Conservation (phyloP, 2,329 filamentous ascomycete genomes). For the Aspergillus sojae region DNA sequence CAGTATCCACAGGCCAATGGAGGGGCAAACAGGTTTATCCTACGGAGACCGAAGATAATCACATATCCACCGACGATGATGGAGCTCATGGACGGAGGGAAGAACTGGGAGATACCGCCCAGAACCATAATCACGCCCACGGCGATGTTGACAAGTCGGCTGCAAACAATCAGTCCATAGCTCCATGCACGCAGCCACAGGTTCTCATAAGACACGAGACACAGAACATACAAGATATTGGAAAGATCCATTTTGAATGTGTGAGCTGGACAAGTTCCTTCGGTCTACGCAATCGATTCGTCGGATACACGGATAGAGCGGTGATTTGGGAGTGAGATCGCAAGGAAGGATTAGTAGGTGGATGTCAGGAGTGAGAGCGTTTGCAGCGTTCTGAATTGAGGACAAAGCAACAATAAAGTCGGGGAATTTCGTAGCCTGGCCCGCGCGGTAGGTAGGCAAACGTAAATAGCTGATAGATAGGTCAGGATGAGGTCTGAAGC, state of each 20-base stretch:
- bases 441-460: not conserved
- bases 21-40: constrained; percentile 32
- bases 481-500: constrained; percentile 2
- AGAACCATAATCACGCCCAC: constrained; percentile 85
- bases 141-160: constrained; percentile 91
- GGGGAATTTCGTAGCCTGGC: constrained; percentile 15
- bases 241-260: constrained; percentile 79
- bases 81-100: constrained; percentile 53
- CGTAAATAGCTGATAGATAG: constrained; percentile 2
- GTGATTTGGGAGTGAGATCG: not conserved
- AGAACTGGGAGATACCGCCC: constrained; percentile 65
- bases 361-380: not conserved
- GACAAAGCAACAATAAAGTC: not conserved
- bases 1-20: constrained; percentile 19
- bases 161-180: constrained; percentile 44
- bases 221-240: constrained; percentile 76
- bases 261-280: not conserved
- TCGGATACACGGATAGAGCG: constrained; percentile 2
- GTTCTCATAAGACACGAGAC: constrained; percentile 5
- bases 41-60: constrained; percentile 86
- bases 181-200: constrained; percentile 15
- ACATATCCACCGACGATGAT: constrained; percentile 85
- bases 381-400: not conserved
- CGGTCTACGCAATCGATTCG: constrained; percentile 3
- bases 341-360: not conserved